Evolutionary conservation across 441 rosid species (phyloP).

Genomic region (Pelargonium cotyledonis): DNA sequence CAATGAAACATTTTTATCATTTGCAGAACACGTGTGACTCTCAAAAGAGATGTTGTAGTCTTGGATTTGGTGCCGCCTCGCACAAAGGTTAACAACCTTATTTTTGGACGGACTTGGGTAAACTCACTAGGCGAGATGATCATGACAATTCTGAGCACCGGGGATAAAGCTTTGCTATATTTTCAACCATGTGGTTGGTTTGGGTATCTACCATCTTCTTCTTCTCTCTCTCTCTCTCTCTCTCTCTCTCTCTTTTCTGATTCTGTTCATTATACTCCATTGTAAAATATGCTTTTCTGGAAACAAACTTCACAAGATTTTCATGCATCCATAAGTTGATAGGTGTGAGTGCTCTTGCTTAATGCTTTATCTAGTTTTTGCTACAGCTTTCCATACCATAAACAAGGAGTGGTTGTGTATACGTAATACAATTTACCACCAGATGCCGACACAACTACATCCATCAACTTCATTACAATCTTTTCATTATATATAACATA

Average conservation of each 20-base stretch:
- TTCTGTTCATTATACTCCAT: background rate
- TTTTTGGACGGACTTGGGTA: conserved; percentile 94
- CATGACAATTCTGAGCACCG: conserved; percentile 79
- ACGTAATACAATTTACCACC: too few relatives aligned
- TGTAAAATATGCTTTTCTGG: conserved; percentile 2
- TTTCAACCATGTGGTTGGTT: conserved; percentile 99
- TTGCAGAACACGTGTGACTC: conserved; percentile 80
- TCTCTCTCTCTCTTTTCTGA: conserved; percentile 7
- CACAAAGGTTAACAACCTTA: conserved; percentile 86
- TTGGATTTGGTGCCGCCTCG: conserved; percentile 92
- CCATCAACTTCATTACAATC: background rate
- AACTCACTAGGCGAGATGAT: conserved; percentile 94
- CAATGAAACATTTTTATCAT: background rate
- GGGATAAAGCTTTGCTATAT: conserved; percentile 85
- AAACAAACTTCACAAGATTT: background rate
- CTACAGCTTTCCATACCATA: too few relatives aligned
- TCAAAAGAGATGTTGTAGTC: conserved; percentile 78
- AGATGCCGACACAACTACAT: background rate
- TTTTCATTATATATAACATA: background rate
- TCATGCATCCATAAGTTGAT: background rate
- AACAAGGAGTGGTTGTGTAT: too few relatives aligned
- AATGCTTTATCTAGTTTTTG: background rate
- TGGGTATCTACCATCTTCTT: conserved; percentile 46
- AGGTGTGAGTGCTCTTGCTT: background rate
- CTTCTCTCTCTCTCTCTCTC: too few relatives aligned